Conservation (phyloP, 2,329 filamentous ascomycete species). For the Neonectria coccinea region DNA sequence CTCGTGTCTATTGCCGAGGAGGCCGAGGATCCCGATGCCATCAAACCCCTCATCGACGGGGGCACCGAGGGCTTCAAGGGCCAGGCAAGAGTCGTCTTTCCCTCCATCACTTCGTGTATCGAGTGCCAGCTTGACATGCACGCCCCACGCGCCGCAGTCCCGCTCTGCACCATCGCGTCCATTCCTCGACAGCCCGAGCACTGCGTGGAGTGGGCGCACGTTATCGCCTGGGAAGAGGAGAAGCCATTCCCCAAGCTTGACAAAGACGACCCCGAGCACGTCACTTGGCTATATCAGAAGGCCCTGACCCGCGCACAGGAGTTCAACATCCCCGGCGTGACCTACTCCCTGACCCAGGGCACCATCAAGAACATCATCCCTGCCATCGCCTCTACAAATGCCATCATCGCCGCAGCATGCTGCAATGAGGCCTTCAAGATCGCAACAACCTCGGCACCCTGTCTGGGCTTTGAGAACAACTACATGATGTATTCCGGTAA, state of each 20-base stretch:
- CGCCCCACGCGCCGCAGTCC: constrained; percentile 94
- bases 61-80: constrained; percentile 99
- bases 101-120: constrained; percentile 93
- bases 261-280: constrained; percentile 96
- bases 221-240: constrained; percentile 95
- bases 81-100: constrained; percentile 91
- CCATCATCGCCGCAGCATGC: constrained; percentile 93
- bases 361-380: constrained; percentile 99
- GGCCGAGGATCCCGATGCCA: constrained; percentile 78
- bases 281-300: constrained; percentile 94
- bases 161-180: constrained; percentile 94
- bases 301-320: constrained; percentile 84
- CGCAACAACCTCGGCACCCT: constrained; percentile 83
- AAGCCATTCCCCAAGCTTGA: constrained; percentile 87
- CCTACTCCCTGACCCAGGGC: constrained; percentile 94
- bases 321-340: constrained; percentile 92
- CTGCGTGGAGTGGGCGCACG: constrained; percentile 98
- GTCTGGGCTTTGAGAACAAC: constrained; percentile 81
- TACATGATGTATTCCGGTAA: constrained; percentile 99
- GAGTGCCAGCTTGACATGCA: constrained; percentile 99
- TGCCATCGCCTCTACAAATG: constrained; percentile 97
- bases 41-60: constrained; percentile 96
- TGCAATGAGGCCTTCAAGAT: constrained; percentile 99
- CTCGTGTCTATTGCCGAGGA: constrained; percentile 90
- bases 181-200: constrained; percentile 98